Conservation (phyloP, 2,329 filamentous ascomycete species). For the Thermochaetoides dissita region DNA sequence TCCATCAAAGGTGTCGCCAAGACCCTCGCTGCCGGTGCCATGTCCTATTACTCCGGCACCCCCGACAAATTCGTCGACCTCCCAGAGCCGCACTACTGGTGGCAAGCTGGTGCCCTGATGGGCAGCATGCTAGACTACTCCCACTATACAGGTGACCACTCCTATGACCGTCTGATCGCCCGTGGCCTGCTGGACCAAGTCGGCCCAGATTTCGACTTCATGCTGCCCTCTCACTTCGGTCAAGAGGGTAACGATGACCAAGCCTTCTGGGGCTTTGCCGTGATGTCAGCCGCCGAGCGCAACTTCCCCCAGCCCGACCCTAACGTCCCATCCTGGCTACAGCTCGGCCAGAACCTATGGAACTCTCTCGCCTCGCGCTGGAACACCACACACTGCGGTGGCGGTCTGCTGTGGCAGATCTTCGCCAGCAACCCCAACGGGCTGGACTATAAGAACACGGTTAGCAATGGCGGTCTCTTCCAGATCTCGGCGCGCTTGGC, state of each 20-base stretch:
- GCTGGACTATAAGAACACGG: slow-evolving; percentile 69
- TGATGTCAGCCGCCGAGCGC: slow-evolving; percentile 54
- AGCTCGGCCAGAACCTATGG: slow-evolving; percentile 58
- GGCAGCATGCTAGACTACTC: slow-evolving; percentile 59
- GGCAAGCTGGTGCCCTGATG: slow-evolving; percentile 51
- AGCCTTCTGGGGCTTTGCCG: slow-evolving; percentile 57
- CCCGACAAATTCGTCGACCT: slow-evolving; percentile 46
- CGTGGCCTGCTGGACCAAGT: slow-evolving; percentile 45
- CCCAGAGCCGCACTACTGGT: slow-evolving; percentile 55
- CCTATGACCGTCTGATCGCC: slow-evolving; percentile 45
- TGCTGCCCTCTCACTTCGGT: slow-evolving; percentile 39
- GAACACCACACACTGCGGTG: slow-evolving; percentile 52
- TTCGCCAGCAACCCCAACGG: slow-evolving; percentile 59
- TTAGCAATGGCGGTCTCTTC: slow-evolving; percentile 73
- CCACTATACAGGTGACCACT: slow-evolving; percentile 47
- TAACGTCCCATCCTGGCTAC: slow-evolving; percentile 46
- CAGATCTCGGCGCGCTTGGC: slow-evolving; percentile 65
- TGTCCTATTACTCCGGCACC: slow-evolving; percentile 50
- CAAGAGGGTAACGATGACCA: slow-evolving; percentile 64
- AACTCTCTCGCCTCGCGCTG: slow-evolving; percentile 56
- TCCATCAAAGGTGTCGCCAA: slow-evolving; percentile 49
- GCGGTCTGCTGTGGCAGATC: slow-evolving; percentile 73
- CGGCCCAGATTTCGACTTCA: slow-evolving; percentile 44
- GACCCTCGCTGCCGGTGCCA: slow-evolving; percentile 44
- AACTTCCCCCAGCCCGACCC: slow-evolving; percentile 49